Evolutionary conservation across 2,329 filamentous ascomycete genomes (phyloP), one percentile per base, ranked within the genome.

Genomic region (Neoarthrinium moseri): DNA sequence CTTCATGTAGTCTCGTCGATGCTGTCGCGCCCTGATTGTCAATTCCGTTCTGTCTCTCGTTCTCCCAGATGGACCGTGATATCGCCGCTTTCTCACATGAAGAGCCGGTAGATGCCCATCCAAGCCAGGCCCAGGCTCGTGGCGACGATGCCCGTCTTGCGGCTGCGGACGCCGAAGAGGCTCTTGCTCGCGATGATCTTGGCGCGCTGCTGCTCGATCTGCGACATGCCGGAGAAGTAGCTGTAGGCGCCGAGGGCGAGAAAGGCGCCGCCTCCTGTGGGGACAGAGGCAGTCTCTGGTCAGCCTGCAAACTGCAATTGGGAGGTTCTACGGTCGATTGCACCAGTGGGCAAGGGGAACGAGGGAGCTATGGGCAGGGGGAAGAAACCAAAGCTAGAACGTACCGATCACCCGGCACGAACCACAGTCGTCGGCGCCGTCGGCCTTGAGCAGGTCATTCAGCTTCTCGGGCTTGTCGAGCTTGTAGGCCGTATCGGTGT

Each of bases 201-300:
- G n/a, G 75, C 72, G 50, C 78, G 75, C 62, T 89, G 84, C 56
- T 76, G 73, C 56, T 83, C 77, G 23, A 94, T 78, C 64, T 91
- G 87, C 41, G 74, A 72, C 66, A 84, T 86, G 47, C 89, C 89
- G 3, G 86, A 87, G 50, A 83, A 73, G 68, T 91, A 91, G 65
- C 83, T 91, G 68, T 91, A 94, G 1, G 76, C 83, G 4, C 83
- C 88, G 13, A 92, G 79, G 1, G 86, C 86, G 46, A 89, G 72
- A 52, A 94, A 90, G 1, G 87, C 86, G 30, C 83, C 77, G 59
- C 86, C 85, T 35, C 88, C 88, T 91, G 56, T 18, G n/a, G 54
- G 51, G 22, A 29, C n/a, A n/a, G n/a, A n/a, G n/a, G n/a, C 4
- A 21, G 24, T 5, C 12, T 22, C 22, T 12, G 11, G 39, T 20